Conservation (phyloP, 1,284 basidiomycete species). For the Pascua sp. region DNA sequence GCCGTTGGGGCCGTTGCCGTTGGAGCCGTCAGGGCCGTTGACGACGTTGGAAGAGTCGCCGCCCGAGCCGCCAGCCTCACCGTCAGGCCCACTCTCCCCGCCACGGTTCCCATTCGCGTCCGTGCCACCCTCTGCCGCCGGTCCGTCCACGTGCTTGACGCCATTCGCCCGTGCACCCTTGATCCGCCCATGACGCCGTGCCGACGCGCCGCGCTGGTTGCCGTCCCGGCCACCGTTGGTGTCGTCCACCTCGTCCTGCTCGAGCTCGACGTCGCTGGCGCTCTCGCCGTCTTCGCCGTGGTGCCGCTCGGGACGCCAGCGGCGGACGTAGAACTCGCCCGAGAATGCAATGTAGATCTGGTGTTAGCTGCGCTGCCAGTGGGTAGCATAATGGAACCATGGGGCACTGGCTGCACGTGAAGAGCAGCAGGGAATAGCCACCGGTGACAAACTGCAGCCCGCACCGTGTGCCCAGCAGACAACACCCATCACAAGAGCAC, state of each 20-base stretch:
- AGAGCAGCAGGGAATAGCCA: too few relatives aligned
- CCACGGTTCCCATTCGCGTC: not conserved
- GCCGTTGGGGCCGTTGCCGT: not conserved
- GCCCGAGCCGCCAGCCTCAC: too few relatives aligned
- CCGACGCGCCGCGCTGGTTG: not conserved
- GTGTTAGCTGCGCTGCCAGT: not conserved
- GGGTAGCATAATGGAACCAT: too few relatives aligned
- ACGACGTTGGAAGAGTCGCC: not conserved
- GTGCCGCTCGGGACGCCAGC: conserved; percentile 11
- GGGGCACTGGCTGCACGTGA: too few relatives aligned
- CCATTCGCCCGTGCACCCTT: not conserved
- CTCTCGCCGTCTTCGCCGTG: conserved; percentile 18
- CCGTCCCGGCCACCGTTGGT: not conserved
- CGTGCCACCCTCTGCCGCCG: not conserved
- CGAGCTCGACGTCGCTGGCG: conserved; percentile 4
- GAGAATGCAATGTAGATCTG: conserved; percentile 44
- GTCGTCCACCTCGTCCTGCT: conserved; percentile 1
- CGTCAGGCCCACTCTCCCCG: not conserved
- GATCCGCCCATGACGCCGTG: too few relatives aligned
- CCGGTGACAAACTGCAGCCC: too few relatives aligned
- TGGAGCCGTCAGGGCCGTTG: not conserved
- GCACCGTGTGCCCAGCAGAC: not conserved
- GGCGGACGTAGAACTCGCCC: conserved; percentile 40
- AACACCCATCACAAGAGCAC: not conserved
- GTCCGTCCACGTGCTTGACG: not conserved